Base-by-base conservation (phyloP, 2,329 filamentous ascomycete genomes). In the Colletotrichum sp. region DNA sequence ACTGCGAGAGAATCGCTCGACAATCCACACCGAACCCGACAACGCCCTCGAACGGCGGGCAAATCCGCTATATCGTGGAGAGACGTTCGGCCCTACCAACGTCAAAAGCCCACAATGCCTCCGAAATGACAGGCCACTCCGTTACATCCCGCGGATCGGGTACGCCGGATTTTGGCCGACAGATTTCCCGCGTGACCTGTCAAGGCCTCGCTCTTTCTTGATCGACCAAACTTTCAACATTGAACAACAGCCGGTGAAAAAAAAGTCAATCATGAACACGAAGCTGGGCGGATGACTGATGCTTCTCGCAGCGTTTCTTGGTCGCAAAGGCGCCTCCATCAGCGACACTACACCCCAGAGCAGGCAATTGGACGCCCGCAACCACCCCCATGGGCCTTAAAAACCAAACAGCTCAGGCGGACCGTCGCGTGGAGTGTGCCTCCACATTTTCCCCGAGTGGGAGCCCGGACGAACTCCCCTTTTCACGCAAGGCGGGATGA, bases 381-480 rank as follows among this genome's bases (percentile, higher is more conserved):
- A 36, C 21, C 34, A 21, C 61, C 52, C 69, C 43, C 28, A 52
- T 55, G 43, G 64, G 70, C 43, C 63, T 59, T 59, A 28, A 59
- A 63, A 63, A 34, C 48, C 18, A 52, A 59, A 36, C 18, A 48
- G 70, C 70, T 74, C 70, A 69, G 59, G 74, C 74, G 74, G 74
- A 73, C 59, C 70, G 65, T 18, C 36, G 63, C 69, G 73, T 72
- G 73, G 70, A 55, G 74, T 74, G 70, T 69, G 70, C 72, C 72
- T 76, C 74, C 74, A 69, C 74, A 65, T 76, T 76, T 74, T 60
- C 74, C 71, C 74, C 74, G 74, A 76, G 71, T 69, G 74, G 70
- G 57, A 74, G 74, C 74, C 73, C 74, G 74, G 74, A 69, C 48
- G 70, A 73, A 65, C 74, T 76, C 71, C 74, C 70, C 70, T 76